A percentile compares a stretch with the other conserved stretches of the same genome.
phyloP scores from a whole-genome alignment of 306 rosid species.

The Quercus engelmannii region DNA sequence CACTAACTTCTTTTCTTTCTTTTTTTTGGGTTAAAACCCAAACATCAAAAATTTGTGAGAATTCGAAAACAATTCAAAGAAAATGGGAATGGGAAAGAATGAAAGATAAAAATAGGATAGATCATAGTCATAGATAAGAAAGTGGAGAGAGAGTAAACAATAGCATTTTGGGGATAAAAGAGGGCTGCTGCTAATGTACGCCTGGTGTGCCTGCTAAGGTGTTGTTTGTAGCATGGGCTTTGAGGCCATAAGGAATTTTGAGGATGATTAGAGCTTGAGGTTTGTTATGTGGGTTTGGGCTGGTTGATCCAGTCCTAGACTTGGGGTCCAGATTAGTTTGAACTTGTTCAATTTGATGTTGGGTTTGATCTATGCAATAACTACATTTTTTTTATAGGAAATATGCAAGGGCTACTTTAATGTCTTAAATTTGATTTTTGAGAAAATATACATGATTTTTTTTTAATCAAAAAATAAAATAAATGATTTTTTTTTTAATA shows the following conservation, averaged over 20 bases:
- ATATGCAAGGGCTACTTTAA: too few species aligned
- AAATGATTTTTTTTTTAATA: too few species aligned
- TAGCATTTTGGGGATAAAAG: conserved; percentile 14
- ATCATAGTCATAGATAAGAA: neutral
- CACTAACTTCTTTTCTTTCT: neutral
- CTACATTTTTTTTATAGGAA: too few species aligned
- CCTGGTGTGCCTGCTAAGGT: neutral
- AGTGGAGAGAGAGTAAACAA: neutral
- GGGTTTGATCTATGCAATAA: too few species aligned
- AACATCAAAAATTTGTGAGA: neutral
- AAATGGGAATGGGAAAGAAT: neutral
- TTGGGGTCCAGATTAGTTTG: neutral
- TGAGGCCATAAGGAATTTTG: neutral
- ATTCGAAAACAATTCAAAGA: neutral
- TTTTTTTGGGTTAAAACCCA: neutral
- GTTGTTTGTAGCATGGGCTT: too few species aligned
- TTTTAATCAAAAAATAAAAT: too few species aligned
- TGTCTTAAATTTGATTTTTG: too few species aligned
- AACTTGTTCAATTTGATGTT: neutral
- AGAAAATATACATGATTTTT: too few species aligned
- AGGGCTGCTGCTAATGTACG: conserved; percentile 20
- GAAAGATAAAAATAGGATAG: neutral
- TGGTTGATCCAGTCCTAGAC: neutral
- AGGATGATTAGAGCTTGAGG: neutral
- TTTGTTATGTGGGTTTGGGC: neutral